A percentile compares a stretch with the other conserved stretches of the same genome.
These are phyloP conservation scores for Helicostylum pulchrum DNA, from an alignment of 192 early-diverging fungal genomes.

Conservation along the genomic window DNA sequence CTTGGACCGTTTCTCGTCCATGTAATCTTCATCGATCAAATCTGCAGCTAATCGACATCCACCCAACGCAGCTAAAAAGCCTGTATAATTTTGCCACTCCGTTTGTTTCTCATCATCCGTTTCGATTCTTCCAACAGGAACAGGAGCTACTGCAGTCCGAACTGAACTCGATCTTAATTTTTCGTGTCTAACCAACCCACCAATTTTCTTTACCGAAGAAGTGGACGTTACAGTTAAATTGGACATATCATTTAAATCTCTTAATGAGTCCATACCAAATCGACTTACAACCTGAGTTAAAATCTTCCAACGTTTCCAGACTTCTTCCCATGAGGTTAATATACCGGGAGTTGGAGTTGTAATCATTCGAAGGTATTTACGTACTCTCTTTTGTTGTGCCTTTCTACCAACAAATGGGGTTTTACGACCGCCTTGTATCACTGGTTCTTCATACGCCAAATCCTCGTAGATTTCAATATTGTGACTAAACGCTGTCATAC, in stretches of 20 bases:
- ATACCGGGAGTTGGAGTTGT: conserved; percentile 65
- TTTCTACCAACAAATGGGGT: conserved; percentile 49
- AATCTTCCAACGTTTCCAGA: conserved; percentile 68
- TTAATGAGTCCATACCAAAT: conserved; percentile 1
- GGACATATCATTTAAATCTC: neutral
- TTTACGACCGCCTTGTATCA: conserved; percentile 5
- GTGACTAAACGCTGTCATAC: conserved; percentile 21
- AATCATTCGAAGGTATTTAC: conserved; percentile 60
- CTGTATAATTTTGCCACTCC: conserved; percentile 78
- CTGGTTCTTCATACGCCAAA: conserved; percentile 59
- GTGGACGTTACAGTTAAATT: neutral
- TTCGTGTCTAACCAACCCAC: conserved; percentile 11
- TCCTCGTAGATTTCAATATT: conserved; percentile 53
- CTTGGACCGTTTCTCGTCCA: neutral
- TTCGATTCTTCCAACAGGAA: conserved; percentile 2
- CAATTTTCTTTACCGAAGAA: conserved; percentile 8
- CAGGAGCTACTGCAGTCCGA: neutral
- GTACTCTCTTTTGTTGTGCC: conserved; percentile 71
- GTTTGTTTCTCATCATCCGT: conserved; percentile 43
- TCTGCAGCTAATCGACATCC: conserved; percentile 48
- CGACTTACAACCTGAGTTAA: conserved; percentile 35
- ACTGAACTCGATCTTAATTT: neutral
- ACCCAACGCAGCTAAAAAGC: conserved; percentile 73
- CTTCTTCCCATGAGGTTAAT: conserved; percentile 77
- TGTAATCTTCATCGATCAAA: neutral